Percentiles rank a stretch among this genome's conserved stretches.
Evolutionary conservation across 164 flowering plant species (phyloP).

Genomic region (Piper longum): DNA sequence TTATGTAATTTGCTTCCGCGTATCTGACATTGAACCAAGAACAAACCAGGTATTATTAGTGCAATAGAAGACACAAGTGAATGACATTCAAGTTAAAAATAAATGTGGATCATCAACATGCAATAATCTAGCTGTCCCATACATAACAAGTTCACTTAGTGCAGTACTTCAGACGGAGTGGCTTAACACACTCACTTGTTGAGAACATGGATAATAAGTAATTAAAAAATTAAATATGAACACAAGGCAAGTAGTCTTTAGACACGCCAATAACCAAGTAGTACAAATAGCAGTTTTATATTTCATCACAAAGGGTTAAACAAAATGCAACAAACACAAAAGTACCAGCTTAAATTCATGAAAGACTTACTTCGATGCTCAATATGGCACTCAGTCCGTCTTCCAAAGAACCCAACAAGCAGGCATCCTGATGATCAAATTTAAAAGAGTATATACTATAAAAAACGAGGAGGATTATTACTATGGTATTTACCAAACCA

Average conservation of each 20-base stretch:
- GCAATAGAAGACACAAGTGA: not conserved
- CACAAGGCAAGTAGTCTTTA: too few relatives aligned
- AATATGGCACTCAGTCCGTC: constrained; percentile 92
- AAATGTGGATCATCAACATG: not conserved
- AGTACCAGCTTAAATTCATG: not conserved
- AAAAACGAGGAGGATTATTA: too few relatives aligned
- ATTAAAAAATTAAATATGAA: too few relatives aligned
- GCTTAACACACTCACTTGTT: too few relatives aligned
- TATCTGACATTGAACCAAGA: constrained; percentile 31
- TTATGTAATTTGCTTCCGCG: constrained; percentile 87
- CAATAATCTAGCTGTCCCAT: too few relatives aligned
- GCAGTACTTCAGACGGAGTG: too few relatives aligned
- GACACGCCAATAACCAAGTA: not conserved
- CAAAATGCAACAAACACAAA: not conserved
- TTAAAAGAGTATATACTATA: too few relatives aligned
- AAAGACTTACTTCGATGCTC: constrained; percentile 81
- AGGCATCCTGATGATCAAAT: constrained; percentile 48
- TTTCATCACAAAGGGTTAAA: not conserved
- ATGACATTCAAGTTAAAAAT: not conserved
- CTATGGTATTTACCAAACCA: not conserved
- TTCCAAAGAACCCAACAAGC: constrained; percentile 60
- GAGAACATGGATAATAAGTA: too few relatives aligned
- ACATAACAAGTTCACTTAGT: too few relatives aligned
- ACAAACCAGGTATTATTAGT: not conserved
- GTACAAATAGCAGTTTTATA: too few relatives aligned